Base-by-base conservation (phyloP, 1,284 basidiomycete genomes). In the Flammula alnicola region DNA sequence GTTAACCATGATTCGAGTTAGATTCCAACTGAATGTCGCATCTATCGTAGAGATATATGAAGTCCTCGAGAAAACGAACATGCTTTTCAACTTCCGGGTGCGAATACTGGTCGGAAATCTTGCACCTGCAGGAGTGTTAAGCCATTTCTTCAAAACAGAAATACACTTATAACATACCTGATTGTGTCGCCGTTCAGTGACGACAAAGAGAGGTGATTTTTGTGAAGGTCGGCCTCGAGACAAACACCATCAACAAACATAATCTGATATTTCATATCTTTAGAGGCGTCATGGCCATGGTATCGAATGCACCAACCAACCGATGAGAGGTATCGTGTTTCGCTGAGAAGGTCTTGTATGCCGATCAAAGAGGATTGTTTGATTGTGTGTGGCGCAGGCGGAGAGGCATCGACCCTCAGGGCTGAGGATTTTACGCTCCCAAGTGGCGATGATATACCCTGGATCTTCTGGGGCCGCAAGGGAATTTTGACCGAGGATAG, bases 161-260 rank as follows among this genome's bases (percentile, higher is more conserved):
- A 2, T 1, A n/a, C 25, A 3, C 25, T 6, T 4, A 9, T 12
- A 25, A 11, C 37, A 3, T 39, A 47, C 44, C 20, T 47, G 36
- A 31, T 36, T 38, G 4, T 25, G 9, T 31, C 19, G 33, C 35
- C 32, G 30, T 27, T 12, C 4, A 30, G 11, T 40, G 39, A 31
- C 23, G 20, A 26, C 31, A 46, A 32, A 17, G 30, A 11, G 35
- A 25, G 20, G 29, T 5, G 8, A 11, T 47, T n/a, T 39, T 12
- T 8, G 3, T 5, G 2, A 17, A 39, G 19, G 16, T 49, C 26
- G 10, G 42, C 39, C 17, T 40, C 14, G 9, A 49, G 31, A 36
- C 37, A 42, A n/a, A 32, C 19, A 8, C 47, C 47, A 23, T 49
- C 47, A 33, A 27, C 14, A 31, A 49, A 42, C 39, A 49, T 27